Evolutionary conservation across 2,329 filamentous ascomycete genomes (phyloP).

Genomic region (Pseudogymnoascus sp.): DNA sequence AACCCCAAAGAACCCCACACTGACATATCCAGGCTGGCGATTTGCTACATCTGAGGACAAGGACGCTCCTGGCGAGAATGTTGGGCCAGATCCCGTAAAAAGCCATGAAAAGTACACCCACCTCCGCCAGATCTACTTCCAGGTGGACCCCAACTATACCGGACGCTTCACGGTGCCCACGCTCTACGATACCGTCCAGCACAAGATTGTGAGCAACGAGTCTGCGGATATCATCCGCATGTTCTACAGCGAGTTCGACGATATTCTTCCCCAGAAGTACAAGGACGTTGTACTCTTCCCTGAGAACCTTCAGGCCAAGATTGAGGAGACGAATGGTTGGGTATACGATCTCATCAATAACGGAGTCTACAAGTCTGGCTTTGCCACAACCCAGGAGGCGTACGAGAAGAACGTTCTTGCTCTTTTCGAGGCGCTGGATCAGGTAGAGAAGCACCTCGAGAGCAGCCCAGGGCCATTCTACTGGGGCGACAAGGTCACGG

Average conservation of each 20-base stretch:
- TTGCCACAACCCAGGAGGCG: conserved; percentile 73
- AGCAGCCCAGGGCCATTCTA: conserved; percentile 53
- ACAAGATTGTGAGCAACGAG: conserved; percentile 74
- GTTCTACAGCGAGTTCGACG: conserved; percentile 74
- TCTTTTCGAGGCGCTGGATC: conserved; percentile 72
- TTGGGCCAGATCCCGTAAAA: conserved; percentile 54
- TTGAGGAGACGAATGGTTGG: conserved; percentile 75
- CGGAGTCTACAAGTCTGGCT: conserved; percentile 69
- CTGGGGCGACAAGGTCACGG: conserved; percentile 68
- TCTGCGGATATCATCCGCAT: conserved; percentile 78
- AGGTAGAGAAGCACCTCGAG: conserved; percentile 62
- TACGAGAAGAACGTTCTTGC: conserved; percentile 66
- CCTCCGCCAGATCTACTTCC: conserved; percentile 59
- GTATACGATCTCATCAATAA: conserved; percentile 69
- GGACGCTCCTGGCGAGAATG: conserved; percentile 50
- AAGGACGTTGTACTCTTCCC: conserved; percentile 62
- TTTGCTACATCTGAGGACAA: conserved; percentile 53
- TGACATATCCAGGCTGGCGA: conserved; percentile 44
- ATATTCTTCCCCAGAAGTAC: conserved; percentile 52
- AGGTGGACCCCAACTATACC: conserved; percentile 54
- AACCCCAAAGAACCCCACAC: not conserved
- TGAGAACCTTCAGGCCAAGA: conserved; percentile 47
- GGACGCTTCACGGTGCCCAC: conserved; percentile 64
- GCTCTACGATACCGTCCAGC: conserved; percentile 56
- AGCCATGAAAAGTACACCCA: conserved; percentile 43